Evolutionary conservation across 352 stramenopile genomes (phyloP), one percentile per base, ranked within the genome.

Genomic region (Globisporangium nunn): DNA sequence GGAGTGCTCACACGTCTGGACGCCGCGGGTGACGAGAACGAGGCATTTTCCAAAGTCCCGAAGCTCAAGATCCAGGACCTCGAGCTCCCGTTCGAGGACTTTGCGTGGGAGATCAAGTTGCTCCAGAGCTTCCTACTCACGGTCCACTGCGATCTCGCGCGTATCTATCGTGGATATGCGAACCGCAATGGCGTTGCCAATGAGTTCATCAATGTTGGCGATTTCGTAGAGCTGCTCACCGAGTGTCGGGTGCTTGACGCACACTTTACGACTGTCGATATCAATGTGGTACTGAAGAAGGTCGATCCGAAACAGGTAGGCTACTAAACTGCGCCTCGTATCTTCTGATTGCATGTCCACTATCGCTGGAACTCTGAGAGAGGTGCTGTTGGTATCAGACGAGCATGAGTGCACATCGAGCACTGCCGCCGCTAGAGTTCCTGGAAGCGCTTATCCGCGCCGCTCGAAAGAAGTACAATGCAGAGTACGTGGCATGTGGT

Each of bases 111-210:
- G 41, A 54, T 63, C 15, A 88, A 91, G 60, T 64, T 91, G 48
- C 66, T 91, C 48, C 81, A 91, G 58, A 87, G 70, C 37, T 90
- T 78, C 50, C 52, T 91, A 17, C 61, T 75, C 33, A 87, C 75
- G 10, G 74, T 87, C 52, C 76, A 85, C 64, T 87, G 77, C 56
- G 81, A 90, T 51, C 68, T 92, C 14, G 79, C 71, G 31, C 75
- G 81, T 6, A 92, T 90, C 52, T 92, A 90, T 48, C 71, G 79
- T 0, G 75, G 75, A 29, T 92, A 87, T 35, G 71, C 78, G 29
- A 80, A 68, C 45, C 77, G 78, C 33, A 57, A 53, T 1, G 68
- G 72, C 35, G 40, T 62, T n/a, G 60, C 58, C 12, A 75, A 71
- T 40, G 61, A 79, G 10, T 64, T 66, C 3, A 85, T 90, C 56